phyloP scores from a whole-genome alignment of 495 filamentous ascomycete genomes.

The Podospora comata region DNA sequence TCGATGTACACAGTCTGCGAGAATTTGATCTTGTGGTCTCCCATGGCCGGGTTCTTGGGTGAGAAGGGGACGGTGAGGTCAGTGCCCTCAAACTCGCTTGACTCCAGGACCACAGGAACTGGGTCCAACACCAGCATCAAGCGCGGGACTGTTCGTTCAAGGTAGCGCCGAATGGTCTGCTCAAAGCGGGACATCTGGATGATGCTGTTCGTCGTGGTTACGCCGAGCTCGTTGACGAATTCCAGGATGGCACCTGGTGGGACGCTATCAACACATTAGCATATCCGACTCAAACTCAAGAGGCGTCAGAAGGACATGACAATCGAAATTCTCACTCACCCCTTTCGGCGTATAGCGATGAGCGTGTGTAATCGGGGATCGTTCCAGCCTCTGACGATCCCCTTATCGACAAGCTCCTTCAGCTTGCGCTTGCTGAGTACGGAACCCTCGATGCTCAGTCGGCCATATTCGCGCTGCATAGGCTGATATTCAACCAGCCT shows the following conservation, averaged over 20 bases:
- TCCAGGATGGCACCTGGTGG: constrained; percentile 82
- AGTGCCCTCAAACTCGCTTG: constrained; percentile 56
- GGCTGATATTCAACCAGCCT: constrained; percentile 70
- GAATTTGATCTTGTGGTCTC: constrained; percentile 64
- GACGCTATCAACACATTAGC: constrained; percentile 48
- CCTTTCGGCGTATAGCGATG: constrained; percentile 73
- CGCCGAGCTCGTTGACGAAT: constrained; percentile 85
- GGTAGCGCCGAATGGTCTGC: constrained; percentile 71
- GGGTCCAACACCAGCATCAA: constrained; percentile 86
- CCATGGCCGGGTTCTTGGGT: constrained; percentile 65
- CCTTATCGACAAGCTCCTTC: constrained; percentile 67
- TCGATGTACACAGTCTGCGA: constrained; percentile 91
- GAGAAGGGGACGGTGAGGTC: constrained; percentile 66
- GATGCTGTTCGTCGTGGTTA: constrained; percentile 68
- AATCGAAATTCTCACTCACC: too few species aligned
- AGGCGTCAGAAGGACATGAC: too few species aligned
- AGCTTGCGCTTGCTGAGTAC: constrained; percentile 83
- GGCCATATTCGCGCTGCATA: constrained; percentile 76
- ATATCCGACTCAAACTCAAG: too few species aligned
- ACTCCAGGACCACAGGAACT: constrained; percentile 72
- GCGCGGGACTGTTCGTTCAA: constrained; percentile 79
- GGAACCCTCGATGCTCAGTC: constrained; percentile 65
- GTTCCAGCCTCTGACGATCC: constrained; percentile 78
- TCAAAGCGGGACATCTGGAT: constrained; percentile 77
- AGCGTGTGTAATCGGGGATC: constrained; percentile 87